Evolutionary conservation across 129 eudicot species (phyloP), one percentile per base, ranked within the genome.

Genomic region (Daucus carota): DNA sequence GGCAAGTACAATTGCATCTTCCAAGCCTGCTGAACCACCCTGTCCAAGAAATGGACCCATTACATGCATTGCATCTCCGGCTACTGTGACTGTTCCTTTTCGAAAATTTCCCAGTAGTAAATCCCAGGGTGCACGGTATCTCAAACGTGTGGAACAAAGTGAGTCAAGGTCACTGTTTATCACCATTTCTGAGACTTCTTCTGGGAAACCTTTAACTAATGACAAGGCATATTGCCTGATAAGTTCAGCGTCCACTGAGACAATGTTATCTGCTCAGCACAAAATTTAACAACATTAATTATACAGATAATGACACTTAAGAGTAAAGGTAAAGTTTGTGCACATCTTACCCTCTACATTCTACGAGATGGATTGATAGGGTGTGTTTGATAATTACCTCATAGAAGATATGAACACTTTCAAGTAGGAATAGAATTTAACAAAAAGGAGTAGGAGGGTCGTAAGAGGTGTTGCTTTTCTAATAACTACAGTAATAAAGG

Each of bases 11-110:
- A 90, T 50, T 0, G 93, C 89, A 80, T 90, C 96, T 84, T 90
- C 91, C 24, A 88, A 63, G 36, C 85, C 89, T 1, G 93, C 84
- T 3, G 93, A 86, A 41, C 93, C 96, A 72, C 93, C 96, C 72
- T 90, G 96, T 36, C 93, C 93, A 7, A 90, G 74, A 78, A 86
- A 88, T 1, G 93, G 96, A 20, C 89, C 87, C 96, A 90, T 90
- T 26, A 85, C 81, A 63, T 88, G 96, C 85, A 88, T 79, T 20
- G 93, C 93, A 40, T 90, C 93, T 40, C 96, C 96, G 0, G 93
- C 96, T 50, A 90, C 88, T 29, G 80, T 76, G 2, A 86, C 80
- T 18, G 80, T 79, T 48, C 86, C 89, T 52, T 83, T 88, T 5
- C 77, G 80, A 26, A 88, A 88, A 42, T 73, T 83, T 50, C 78